Conservation (phyloP, 805 yeast genomes). For the Vanderwaltozyma polyspora region DNA sequence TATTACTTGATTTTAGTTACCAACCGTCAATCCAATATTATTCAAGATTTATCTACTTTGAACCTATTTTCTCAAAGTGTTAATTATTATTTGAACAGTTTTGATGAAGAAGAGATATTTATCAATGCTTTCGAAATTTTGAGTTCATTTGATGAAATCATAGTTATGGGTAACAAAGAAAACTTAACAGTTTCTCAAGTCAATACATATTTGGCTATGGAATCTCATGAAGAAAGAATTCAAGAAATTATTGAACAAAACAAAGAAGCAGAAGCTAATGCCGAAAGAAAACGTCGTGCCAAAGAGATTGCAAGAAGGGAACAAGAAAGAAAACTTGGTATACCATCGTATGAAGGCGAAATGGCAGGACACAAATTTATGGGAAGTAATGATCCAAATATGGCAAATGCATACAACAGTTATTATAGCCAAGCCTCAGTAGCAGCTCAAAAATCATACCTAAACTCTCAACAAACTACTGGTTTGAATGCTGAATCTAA, state of each 20-base stretch:
- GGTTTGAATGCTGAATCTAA: slow-evolving; percentile 3
- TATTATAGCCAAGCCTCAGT: slow-evolving; percentile 28
- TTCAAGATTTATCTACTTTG: slow-evolving; percentile 89
- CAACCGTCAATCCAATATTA: slow-evolving; percentile 78
- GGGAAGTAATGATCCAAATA: slow-evolving; percentile 24
- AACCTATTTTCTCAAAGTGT: slow-evolving; percentile 76
- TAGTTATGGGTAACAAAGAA: slow-evolving; percentile 86
- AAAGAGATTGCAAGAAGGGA: slow-evolving; percentile 78
- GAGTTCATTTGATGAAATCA: slow-evolving; percentile 88
- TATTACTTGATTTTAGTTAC: slow-evolving; percentile 84
- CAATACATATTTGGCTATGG: slow-evolving; percentile 87
- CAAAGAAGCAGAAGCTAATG: slow-evolving; percentile 93
- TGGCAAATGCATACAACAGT: slow-evolving; percentile 29
- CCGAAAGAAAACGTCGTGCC: slow-evolving; percentile 92
- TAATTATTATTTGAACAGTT: slow-evolving; percentile 54
- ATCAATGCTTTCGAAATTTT: slow-evolving; percentile 80
- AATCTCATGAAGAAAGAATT: slow-evolving; percentile 95
- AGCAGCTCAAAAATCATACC: slow-evolving; percentile 27
- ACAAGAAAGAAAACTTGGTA: slow-evolving; percentile 29
- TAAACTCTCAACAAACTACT: slow-evolving; percentile 11
- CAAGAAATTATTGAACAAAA: slow-evolving; percentile 95
- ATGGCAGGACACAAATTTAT: slow-evolving; percentile 14
- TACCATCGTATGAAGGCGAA: slow-evolving; percentile 23
- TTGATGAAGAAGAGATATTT: slow-evolving; percentile 75
- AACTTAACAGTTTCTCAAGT: slow-evolving; percentile 73